Conservation (phyloP, 164 flowering plant species). For the Vitis amurensis region DNA sequence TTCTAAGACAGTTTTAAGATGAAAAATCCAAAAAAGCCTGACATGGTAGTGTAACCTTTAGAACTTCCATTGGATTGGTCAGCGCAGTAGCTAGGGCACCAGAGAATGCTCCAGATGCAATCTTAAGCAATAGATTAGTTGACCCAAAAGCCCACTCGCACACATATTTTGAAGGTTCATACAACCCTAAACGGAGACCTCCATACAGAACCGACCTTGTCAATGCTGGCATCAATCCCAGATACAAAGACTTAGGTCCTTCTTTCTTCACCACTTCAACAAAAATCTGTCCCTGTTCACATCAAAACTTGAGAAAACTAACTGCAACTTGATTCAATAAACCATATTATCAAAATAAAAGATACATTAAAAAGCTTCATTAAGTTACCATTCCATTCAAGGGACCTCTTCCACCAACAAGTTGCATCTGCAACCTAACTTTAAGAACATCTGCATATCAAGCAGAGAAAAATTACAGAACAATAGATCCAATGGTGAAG, state of each 20-base stretch:
- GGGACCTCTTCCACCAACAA: slow-evolving; percentile 89
- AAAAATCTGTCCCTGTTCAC: slow-evolving; percentile 59
- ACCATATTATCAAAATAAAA: slow-evolving; percentile 2
- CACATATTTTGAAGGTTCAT: slow-evolving; percentile 86
- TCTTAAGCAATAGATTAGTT: slow-evolving; percentile 70
- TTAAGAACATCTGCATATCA: slow-evolving; percentile 86
- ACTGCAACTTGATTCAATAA: slow-evolving; percentile 10
- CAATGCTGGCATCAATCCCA: slow-evolving; percentile 85
- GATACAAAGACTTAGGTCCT: slow-evolving; percentile 76
- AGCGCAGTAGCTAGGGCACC: slow-evolving; percentile 89
- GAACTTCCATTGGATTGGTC: slow-evolving; percentile 88
- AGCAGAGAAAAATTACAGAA: slow-evolving; percentile 8
- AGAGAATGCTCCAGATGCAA: slow-evolving; percentile 87
- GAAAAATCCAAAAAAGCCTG: background rate
- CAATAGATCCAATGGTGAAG: background rate
- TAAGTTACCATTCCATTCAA: slow-evolving; percentile 79
- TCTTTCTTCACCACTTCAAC: slow-evolving; percentile 63
- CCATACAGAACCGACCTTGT: slow-evolving; percentile 86
- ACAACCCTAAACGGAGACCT: slow-evolving; percentile 88
- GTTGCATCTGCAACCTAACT: slow-evolving; percentile 98
- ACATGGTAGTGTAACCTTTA: slow-evolving; percentile 56
- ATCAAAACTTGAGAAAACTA: slow-evolving; percentile 7
- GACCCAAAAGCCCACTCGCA: slow-evolving; percentile 78
- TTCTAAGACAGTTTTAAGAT: background rate
- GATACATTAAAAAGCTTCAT: background rate